Percentiles rank a stretch among this genome's conserved stretches.
These are phyloP conservation scores for Mucor piriformis DNA, from an alignment of 371 early-diverging fungal species.

Conservation along the genomic window DNA sequence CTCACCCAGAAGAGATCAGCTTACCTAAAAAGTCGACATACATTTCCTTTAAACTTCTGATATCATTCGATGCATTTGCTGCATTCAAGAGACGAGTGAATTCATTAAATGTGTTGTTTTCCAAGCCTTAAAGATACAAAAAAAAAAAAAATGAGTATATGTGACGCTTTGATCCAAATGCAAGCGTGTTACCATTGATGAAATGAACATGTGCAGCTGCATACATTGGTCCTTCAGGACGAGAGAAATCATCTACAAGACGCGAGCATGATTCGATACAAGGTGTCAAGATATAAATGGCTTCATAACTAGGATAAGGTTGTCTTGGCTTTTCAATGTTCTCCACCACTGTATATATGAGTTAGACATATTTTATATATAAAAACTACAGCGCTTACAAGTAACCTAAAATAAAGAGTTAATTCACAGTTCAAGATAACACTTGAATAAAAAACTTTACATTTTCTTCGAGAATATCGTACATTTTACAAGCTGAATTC, in stretches of 20 bases:
- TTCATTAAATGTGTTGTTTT: constrained; percentile 47
- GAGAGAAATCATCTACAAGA: constrained; percentile 82
- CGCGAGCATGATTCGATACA: constrained; percentile 73
- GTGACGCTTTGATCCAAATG: no score
- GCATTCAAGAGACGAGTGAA: constrained; percentile 49
- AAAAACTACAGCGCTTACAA: constrained; percentile 29
- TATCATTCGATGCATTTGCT: constrained; percentile 54
- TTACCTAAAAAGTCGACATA: constrained; percentile 76
- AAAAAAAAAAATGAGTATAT: no score
- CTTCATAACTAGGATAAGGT: constrained; percentile 86
- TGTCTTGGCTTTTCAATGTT: constrained; percentile 80
- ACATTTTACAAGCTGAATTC: constrained; percentile 87
- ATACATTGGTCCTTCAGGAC: constrained; percentile 63
- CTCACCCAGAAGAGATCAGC: no score
- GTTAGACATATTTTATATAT: no score
- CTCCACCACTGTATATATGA: constrained; percentile 52
- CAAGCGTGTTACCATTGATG: constrained; percentile 75
- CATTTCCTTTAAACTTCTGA: constrained; percentile 70
- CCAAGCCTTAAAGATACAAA: constrained; percentile 16
- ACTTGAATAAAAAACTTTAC: constrained; percentile 58
- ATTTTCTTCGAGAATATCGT: constrained; percentile 92
- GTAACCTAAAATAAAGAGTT: constrained; percentile 30
- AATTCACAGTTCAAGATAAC: constrained; percentile 1
- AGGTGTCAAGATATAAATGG: constrained; percentile 90
- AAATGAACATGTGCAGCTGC: constrained; percentile 83